A percentile compares a stretch with the other conserved stretches of the same genome.
Evolutionary conservation across 352 stramenopile genomes (phyloP).

Genomic region (Phytophthora podocarpi): DNA sequence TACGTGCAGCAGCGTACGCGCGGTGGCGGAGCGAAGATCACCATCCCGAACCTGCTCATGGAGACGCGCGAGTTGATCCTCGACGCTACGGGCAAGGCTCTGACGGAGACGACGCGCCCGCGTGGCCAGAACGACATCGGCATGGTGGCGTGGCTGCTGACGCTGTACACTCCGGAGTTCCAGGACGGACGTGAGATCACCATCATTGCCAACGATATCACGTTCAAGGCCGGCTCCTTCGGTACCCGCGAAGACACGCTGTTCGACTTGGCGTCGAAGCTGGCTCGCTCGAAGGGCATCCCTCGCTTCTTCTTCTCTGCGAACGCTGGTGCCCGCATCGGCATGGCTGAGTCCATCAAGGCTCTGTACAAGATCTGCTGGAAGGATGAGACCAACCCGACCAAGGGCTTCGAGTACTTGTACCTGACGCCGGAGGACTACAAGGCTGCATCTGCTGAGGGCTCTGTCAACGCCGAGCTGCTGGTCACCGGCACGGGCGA

Average conservation of each 20-base stretch:
- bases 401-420: slow-evolving; percentile 99
- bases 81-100: slow-evolving; percentile 64
- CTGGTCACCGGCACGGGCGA: slow-evolving; percentile 69
- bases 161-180: slow-evolving; percentile 98
- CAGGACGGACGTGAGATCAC: slow-evolving; percentile 96
- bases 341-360: slow-evolving; percentile 98
- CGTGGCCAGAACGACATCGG: slow-evolving; percentile 98
- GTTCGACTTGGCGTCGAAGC: slow-evolving; percentile 98
- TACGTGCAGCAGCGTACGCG: slow-evolving; percentile 84
- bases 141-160: slow-evolving; percentile 99
- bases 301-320: slow-evolving; percentile 99
- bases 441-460: slow-evolving; percentile 88
- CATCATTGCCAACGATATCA: slow-evolving; percentile 99
- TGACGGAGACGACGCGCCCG: slow-evolving; percentile 74
- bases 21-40: slow-evolving; percentile 63
- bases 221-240: slow-evolving; percentile 98
- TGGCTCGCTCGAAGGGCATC: slow-evolving; percentile 92
- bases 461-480: slow-evolving; percentile 88
- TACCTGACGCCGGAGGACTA: slow-evolving; percentile 97
- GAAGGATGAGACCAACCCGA: slow-evolving; percentile 95
- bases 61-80: slow-evolving; percentile 96
- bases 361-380: slow-evolving; percentile 98
- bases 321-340: slow-evolving; percentile 99
- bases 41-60: slow-evolving; percentile 92
- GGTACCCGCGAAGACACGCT: slow-evolving; percentile 98